These are phyloP conservation scores for Fusarium fujikuroi DNA, from an alignment of 2,329 filamentous ascomycete species.

Conservation along the genomic window DNA sequence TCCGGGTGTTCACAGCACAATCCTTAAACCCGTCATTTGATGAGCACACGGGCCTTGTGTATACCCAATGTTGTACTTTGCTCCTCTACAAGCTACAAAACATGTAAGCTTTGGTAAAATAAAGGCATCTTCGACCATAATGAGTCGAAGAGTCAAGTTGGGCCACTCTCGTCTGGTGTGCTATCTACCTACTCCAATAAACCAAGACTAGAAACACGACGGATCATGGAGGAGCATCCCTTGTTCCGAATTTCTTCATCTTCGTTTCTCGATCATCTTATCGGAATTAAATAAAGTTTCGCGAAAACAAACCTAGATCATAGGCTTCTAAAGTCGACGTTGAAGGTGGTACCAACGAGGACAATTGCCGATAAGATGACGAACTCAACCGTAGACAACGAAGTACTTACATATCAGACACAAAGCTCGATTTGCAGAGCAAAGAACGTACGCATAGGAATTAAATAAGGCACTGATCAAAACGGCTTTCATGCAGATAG, in stretches of 20 bases:
- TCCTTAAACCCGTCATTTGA: not conserved
- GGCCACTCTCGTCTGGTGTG: not conserved
- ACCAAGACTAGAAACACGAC: not conserved
- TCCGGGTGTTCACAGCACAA: not conserved
- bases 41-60: not conserved
- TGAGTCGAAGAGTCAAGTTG: not conserved
- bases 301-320: not conserved
- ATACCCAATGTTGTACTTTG: not conserved
- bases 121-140: not conserved
- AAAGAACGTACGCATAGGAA: not conserved
- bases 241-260: not conserved
- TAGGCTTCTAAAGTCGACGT: not conserved
- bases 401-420: not conserved
- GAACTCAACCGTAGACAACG: not conserved
- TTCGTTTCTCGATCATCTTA: rapidly evolving
- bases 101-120: not conserved
- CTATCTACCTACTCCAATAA: not conserved
- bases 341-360: not conserved
- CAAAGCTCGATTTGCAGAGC: not conserved
- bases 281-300: rapidly evolving
- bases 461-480: not conserved
- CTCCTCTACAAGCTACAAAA: not conserved
- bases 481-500: not conserved
- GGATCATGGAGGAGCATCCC: not conserved
- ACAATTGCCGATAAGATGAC: not conserved